Conservation (phyloP, 108 stramenopile species). For the Cyclotella distinguenda region DNA sequence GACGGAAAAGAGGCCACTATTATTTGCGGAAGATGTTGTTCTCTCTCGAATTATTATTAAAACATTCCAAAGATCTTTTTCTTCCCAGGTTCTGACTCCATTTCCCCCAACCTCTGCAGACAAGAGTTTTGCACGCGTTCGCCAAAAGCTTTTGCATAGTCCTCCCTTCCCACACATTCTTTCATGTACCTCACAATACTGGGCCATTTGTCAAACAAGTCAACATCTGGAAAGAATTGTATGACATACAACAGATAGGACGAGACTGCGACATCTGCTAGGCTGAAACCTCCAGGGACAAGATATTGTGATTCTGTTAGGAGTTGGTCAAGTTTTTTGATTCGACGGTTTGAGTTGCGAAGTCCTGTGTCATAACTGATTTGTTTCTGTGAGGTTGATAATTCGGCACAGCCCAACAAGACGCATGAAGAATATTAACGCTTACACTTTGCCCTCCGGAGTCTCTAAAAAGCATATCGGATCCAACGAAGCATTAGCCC, state of each 20-base stretch:
- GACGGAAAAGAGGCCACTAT: too few relatives aligned
- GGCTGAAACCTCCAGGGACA: constrained; percentile 59
- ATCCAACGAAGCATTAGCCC: constrained; percentile 90
- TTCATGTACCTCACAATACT: constrained; percentile 79
- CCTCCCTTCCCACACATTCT: constrained; percentile 62
- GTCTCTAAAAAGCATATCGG: constrained; percentile 88
- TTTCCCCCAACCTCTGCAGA: constrained; percentile 49
- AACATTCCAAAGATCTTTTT: constrained; percentile 78
- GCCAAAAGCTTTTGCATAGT: constrained; percentile 81
- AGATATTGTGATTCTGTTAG: constrained; percentile 53
- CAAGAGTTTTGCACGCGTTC: constrained; percentile 53
- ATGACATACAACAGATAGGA: constrained; percentile 84
- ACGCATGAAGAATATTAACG: not conserved
- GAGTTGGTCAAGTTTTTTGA: constrained; percentile 66
- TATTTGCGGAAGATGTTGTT: too few relatives aligned
- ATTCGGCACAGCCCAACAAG: not conserved
- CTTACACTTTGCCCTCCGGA: constrained; percentile 80
- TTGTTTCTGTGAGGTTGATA: not conserved
- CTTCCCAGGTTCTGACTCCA: constrained; percentile 24
- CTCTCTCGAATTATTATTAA: too few relatives aligned
- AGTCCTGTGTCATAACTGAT: constrained; percentile 70
- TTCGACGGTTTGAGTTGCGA: constrained; percentile 61
- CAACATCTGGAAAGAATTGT: constrained; percentile 79
- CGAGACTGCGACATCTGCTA: constrained; percentile 86
- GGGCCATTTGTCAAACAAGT: constrained; percentile 66